Conservation (phyloP, 768 basidiomycete species). For the Leucogyrophana mollusca region DNA sequence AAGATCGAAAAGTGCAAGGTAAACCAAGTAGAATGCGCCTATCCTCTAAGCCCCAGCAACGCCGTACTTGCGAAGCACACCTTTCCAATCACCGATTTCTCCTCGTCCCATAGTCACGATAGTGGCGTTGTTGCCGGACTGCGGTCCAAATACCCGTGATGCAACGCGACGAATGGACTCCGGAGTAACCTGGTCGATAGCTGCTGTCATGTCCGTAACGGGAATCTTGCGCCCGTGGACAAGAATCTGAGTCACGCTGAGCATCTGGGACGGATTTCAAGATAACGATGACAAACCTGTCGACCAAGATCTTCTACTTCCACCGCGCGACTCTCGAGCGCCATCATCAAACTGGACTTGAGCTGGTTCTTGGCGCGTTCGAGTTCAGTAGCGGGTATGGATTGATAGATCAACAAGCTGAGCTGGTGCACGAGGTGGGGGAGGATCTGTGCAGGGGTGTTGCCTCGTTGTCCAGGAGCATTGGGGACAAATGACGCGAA, state of each 20-base stretch:
- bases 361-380: constrained; percentile 93
- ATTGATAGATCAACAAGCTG: constrained; percentile 72
- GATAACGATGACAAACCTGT: constrained; percentile 50
- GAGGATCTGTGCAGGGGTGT: constrained; percentile 68
- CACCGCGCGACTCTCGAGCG: constrained; percentile 81
- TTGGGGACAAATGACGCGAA: constrained; percentile 82
- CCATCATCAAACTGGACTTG: constrained; percentile 91
- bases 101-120: constrained; percentile 84
- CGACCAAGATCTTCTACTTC: constrained; percentile 90
- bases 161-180: constrained; percentile 77
- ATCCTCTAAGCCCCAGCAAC: constrained; percentile 37
- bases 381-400: constrained; percentile 68
- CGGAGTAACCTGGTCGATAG: constrained; percentile 74
- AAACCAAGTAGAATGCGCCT: not conserved
- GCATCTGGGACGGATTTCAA: not conserved
- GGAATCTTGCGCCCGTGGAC: constrained; percentile 86
- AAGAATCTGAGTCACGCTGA: constrained; percentile 52
- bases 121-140: constrained; percentile 65
- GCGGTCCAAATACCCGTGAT: constrained; percentile 65
- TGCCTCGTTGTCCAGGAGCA: constrained; percentile 52
- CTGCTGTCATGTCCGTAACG: constrained; percentile 86
- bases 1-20: too few species aligned
- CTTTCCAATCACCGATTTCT: constrained; percentile 66
- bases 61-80: constrained; percentile 68
- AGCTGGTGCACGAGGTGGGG: constrained; percentile 88